A percentile compares a stretch with the other conserved stretches of the same genome.
Conservation (phyloP, 208 protist species). For the Leishmania martiniquensis region DNA sequence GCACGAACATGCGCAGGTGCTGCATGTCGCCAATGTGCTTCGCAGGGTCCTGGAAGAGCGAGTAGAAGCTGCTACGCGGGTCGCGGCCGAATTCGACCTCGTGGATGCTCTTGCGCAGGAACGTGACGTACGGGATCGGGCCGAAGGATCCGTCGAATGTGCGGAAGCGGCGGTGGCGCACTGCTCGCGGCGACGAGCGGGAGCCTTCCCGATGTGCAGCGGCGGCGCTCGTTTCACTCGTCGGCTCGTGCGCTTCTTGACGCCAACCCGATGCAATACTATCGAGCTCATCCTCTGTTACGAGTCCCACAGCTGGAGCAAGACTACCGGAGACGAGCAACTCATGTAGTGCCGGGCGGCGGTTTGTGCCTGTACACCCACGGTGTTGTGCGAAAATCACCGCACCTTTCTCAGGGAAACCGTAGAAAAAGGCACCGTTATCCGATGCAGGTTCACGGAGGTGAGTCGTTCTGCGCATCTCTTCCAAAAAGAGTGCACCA, state of each 20-base stretch:
- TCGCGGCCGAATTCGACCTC: constrained; percentile 68
- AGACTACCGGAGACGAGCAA: constrained; percentile 9
- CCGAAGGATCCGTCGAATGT: constrained; percentile 26
- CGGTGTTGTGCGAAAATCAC: background rate
- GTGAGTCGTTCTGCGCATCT: background rate
- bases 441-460: too few relatives aligned
- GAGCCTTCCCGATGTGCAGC: too few relatives aligned
- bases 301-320: background rate
- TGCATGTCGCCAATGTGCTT: constrained; percentile 69
- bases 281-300: background rate
- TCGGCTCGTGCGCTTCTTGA: background rate
- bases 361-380: background rate
- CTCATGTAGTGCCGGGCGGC: background rate
- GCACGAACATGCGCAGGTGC: constrained; percentile 81
- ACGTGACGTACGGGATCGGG: constrained; percentile 74
- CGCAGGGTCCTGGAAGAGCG: constrained; percentile 57
- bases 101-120: constrained; percentile 64
- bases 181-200: too few relatives aligned
- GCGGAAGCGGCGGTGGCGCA: background rate
- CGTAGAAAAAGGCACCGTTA: background rate
- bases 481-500: too few relatives aligned
- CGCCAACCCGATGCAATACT: background rate
- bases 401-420: background rate
- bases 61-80: constrained; percentile 55
- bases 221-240: too few relatives aligned